phyloP scores from a whole-genome alignment of 2,329 filamentous ascomycete genomes.

The Aspergillus oerlinghausenensis region DNA sequence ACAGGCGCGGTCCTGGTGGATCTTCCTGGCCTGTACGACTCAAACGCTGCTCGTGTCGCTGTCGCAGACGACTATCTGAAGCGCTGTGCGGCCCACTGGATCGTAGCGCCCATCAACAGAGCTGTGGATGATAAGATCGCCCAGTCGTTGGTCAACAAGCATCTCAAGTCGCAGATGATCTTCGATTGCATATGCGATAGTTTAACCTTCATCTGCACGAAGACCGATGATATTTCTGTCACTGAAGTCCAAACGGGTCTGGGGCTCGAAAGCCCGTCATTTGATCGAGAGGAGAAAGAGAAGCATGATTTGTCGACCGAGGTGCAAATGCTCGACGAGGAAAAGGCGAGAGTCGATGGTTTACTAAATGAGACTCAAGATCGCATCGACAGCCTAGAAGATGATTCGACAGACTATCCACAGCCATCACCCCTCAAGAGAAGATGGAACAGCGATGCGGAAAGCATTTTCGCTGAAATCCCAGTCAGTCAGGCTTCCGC shows the following conservation, averaged over 20 bases:
- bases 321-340: neutral
- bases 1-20: slow-evolving; percentile 56
- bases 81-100: slow-evolving; percentile 56
- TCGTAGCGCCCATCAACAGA: slow-evolving; percentile 58
- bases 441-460: neutral
- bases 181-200: slow-evolving; percentile 52
- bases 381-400: neutral
- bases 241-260: slow-evolving; percentile 43
- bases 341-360: neutral
- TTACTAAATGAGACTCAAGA: neutral
- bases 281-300: slow-evolving; percentile 11
- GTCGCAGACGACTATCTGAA: slow-evolving; percentile 58
- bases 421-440: neutral
- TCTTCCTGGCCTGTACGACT: slow-evolving; percentile 56
- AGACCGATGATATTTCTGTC: slow-evolving; percentile 57
- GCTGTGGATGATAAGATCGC: slow-evolving; percentile 58
- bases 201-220: slow-evolving; percentile 60
- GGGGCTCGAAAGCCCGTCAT: slow-evolving; percentile 21
- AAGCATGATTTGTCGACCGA: neutral
- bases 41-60: slow-evolving; percentile 55
- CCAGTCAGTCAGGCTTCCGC: no score
- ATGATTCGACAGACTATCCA: neutral
- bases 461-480: neutral
- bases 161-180: slow-evolving; percentile 56
- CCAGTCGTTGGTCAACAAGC: slow-evolving; percentile 51